Percentiles rank a stretch among this genome's conserved stretches.
Conservation (phyloP, 495 filamentous ascomycete species). For the Daldinia grandis region DNA sequence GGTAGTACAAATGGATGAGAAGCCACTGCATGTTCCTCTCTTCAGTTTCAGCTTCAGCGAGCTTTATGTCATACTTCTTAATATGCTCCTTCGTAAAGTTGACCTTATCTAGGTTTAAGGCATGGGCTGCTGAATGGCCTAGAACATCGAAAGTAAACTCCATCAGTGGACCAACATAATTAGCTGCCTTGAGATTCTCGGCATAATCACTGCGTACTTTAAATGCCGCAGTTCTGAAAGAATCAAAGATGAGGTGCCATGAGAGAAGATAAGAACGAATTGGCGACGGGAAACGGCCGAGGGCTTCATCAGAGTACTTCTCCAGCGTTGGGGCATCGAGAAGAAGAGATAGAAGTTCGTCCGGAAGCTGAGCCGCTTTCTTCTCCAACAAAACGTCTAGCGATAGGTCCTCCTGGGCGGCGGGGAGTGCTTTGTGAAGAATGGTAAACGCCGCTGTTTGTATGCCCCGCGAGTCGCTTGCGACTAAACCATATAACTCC, state of each 20-base stretch:
- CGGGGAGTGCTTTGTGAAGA: conserved; percentile 79
- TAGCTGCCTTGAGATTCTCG: conserved; percentile 75
- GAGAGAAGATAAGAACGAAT: conserved; percentile 83
- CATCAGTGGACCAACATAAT: conserved; percentile 73
- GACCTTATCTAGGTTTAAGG: conserved; percentile 63
- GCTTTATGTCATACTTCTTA: conserved; percentile 66
- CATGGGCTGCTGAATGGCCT: conserved; percentile 70
- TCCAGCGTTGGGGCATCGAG: conserved; percentile 59
- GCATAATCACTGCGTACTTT: conserved; percentile 83
- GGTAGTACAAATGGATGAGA: conserved; percentile 85
- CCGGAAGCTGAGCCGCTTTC: conserved; percentile 69
- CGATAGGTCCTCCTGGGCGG: conserved; percentile 80
- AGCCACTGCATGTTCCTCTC: conserved; percentile 82
- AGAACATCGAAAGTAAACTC: conserved; percentile 84
- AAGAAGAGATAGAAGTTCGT: conserved; percentile 75
- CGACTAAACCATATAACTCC: conserved; percentile 74
- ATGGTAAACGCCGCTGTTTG: conserved; percentile 84
- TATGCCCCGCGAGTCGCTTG: conserved; percentile 74
- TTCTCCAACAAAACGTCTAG: conserved; percentile 83
- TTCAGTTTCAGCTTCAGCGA: conserved; percentile 62
- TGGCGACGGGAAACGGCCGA: conserved; percentile 61
- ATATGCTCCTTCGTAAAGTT: conserved; percentile 68
- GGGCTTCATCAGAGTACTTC: conserved; percentile 53
- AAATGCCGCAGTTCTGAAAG: conserved; percentile 80
- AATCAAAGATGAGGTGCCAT: conserved; percentile 91